Conservation (phyloP, 805 yeast species). For the Zygosaccharomyces bisporus region DNA sequence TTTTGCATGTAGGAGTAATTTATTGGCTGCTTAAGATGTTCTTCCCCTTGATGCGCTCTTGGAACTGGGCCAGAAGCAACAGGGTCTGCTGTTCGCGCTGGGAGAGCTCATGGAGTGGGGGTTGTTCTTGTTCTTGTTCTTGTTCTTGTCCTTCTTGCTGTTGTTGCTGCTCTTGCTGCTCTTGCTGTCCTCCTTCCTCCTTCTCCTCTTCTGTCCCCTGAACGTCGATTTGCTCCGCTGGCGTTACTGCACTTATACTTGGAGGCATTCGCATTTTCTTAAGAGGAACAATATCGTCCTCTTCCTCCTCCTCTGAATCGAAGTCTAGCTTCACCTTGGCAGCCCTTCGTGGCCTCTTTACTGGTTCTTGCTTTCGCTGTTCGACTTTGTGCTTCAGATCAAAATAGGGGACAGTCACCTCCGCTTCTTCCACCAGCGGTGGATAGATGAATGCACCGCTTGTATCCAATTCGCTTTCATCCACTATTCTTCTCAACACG, state of each 20-base stretch:
- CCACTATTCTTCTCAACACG: slow-evolving; percentile 47
- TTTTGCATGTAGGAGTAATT: slow-evolving; percentile 1
- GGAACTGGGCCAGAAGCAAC: slow-evolving; percentile 20
- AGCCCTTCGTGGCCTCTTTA: slow-evolving; percentile 21
- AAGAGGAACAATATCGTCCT: slow-evolving; percentile 18
- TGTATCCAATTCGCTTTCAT: slow-evolving; percentile 30
- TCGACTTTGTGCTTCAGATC: slow-evolving; percentile 17
- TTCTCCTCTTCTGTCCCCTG: background rate
- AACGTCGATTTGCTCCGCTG: background rate
- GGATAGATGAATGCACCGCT: slow-evolving; percentile 48
- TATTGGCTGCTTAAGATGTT: slow-evolving; percentile 9
- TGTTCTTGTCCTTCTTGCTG: slow-evolving; percentile 4
- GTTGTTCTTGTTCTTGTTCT: background rate
- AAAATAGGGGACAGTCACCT: slow-evolving; percentile 48
- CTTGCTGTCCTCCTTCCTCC: background rate
- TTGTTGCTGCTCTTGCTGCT: background rate
- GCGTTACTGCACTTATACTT: slow-evolving; percentile 2
- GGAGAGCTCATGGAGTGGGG: slow-evolving; percentile 3
- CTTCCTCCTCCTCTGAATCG: slow-evolving; percentile 42
- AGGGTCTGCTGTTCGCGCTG: slow-evolving; percentile 23
- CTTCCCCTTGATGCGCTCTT: slow-evolving; percentile 15
- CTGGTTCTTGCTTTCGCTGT: slow-evolving; percentile 9
- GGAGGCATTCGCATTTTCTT: slow-evolving; percentile 17
- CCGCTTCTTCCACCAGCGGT: slow-evolving; percentile 39
- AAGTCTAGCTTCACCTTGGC: slow-evolving; percentile 37